phyloP scores from a whole-genome alignment of 2,329 filamentous ascomycete genomes.

The Verticillium klebahnii region DNA sequence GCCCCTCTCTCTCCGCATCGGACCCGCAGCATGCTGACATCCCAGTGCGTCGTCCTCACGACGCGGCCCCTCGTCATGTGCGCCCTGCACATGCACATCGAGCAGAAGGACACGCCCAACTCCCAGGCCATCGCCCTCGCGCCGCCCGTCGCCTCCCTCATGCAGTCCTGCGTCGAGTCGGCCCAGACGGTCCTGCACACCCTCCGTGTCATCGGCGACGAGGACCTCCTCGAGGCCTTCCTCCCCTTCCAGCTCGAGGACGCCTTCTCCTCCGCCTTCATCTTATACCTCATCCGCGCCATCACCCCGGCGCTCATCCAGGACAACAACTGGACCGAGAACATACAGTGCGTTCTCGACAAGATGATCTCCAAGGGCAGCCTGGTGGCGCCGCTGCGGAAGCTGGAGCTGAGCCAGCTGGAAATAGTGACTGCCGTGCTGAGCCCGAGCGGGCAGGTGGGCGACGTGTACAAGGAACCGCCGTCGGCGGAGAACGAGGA shows the following conservation, averaged over 20 bases:
- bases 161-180: constrained; percentile 13
- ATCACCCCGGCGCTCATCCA: constrained; percentile 27
- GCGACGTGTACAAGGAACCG: constrained; percentile 2
- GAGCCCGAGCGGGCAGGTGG: constrained; percentile 19
- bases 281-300: constrained; percentile 27
- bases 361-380: constrained; percentile 31
- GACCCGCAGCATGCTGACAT: neutral
- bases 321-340: constrained; percentile 28
- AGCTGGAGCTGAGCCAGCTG: constrained; percentile 29
- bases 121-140: constrained; percentile 6
- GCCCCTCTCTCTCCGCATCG: rapidly evolving
- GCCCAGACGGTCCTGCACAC: constrained; percentile 11
- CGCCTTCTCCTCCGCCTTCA: constrained; percentile 34
- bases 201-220: constrained; percentile 12
- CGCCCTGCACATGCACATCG: constrained; percentile 21
- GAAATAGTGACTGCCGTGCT: constrained; percentile 29
- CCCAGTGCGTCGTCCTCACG: constrained; percentile 10
- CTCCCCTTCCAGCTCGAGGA: constrained; percentile 36
- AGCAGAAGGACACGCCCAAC: constrained; percentile 8
- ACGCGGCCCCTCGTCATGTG: constrained; percentile 11
- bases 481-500: constrained; percentile 10
- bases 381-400: constrained; percentile 29
- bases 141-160: constrained; percentile 7
- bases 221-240: constrained; percentile 29
- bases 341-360: constrained; percentile 29